Evolutionary conservation across 495 filamentous ascomycete genomes (phyloP).

Genomic region (Penicillium lividum): DNA sequence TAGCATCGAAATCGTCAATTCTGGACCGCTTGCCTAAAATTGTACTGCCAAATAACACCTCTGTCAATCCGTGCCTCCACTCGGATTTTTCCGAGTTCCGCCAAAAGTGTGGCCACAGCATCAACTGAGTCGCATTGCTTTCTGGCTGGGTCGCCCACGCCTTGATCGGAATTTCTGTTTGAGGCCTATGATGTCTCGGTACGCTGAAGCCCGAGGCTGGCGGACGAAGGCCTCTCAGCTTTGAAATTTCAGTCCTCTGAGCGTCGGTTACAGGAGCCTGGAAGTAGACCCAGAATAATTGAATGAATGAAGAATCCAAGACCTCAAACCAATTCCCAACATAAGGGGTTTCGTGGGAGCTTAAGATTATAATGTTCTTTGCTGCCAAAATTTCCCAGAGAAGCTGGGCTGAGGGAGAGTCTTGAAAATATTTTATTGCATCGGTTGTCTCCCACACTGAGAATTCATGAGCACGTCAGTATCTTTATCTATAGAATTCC

Average conservation of each 20-base stretch:
- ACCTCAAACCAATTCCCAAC: constrained; percentile 4
- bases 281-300: constrained; percentile 2
- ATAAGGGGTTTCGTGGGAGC: constrained; percentile 1
- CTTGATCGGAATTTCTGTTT: constrained; percentile 3
- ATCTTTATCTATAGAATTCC: constrained; percentile 1
- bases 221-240: constrained; percentile 1
- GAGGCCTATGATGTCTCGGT: constrained; percentile 2
- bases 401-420: constrained; percentile 3
- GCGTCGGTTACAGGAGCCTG: constrained; percentile 3
- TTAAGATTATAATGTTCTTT: constrained; percentile 1
- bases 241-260: constrained; percentile 4
- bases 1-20: constrained; percentile 1
- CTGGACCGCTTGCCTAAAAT: background rate
- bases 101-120: constrained; percentile 2
- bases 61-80: constrained; percentile 2
- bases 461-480: constrained; percentile 2
- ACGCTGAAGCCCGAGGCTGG: background rate
- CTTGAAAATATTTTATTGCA: constrained; percentile 4
- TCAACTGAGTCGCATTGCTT: constrained; percentile 2
- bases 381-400: constrained; percentile 2
- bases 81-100: constrained; percentile 2
- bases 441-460: constrained; percentile 3
- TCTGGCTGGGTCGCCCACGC: constrained; percentile 2
- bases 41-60: constrained; percentile 2
- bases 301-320: constrained; percentile 7